Evolutionary conservation across 2,329 filamentous ascomycete species (phyloP).

Genomic region (Fusarium dlaminii): DNA sequence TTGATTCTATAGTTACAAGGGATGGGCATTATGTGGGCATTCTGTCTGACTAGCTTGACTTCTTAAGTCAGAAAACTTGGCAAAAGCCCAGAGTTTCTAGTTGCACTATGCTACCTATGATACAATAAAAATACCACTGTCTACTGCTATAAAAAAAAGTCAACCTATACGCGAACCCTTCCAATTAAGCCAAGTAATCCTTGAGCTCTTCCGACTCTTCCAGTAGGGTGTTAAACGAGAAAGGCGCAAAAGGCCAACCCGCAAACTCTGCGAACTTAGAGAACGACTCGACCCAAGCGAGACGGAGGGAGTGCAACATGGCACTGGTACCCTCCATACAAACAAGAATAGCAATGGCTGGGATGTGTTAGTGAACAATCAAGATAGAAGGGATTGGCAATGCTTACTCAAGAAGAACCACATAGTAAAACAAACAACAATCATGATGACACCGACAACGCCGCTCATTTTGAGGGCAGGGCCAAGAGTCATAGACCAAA

Average conservation of each 20-base stretch:
- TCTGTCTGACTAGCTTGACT: not conserved
- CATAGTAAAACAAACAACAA: conserved; percentile 83
- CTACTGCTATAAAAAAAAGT: conserved; percentile 44
- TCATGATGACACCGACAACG: conserved; percentile 77
- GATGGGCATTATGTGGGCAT: not conserved
- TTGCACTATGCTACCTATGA: conserved; percentile 42
- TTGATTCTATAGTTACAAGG: not conserved
- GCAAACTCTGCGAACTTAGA: conserved; percentile 96
- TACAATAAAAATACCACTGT: conserved; percentile 48
- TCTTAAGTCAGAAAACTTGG: conserved; percentile 3
- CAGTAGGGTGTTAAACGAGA: conserved; percentile 84
- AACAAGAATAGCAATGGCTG: conserved; percentile 72
- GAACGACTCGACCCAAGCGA: conserved; percentile 98
- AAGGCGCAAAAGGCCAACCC: conserved; percentile 86
- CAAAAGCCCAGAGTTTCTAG: conserved; percentile 35
- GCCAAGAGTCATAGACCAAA: conserved; percentile 95
- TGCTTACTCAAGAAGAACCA: conserved; percentile 84
- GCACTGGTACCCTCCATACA: conserved; percentile 97
- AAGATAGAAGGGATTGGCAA: not conserved
- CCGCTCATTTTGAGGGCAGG: conserved; percentile 76
- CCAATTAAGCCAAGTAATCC: conserved; percentile 60
- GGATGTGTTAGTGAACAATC: conserved; percentile 37
- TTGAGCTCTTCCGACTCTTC: conserved; percentile 79
- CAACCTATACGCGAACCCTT: conserved; percentile 4
- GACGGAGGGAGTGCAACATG: conserved; percentile 90